Base-by-base conservation (phyloP, 441 rosid species). In the Mallotus repandus region DNA sequence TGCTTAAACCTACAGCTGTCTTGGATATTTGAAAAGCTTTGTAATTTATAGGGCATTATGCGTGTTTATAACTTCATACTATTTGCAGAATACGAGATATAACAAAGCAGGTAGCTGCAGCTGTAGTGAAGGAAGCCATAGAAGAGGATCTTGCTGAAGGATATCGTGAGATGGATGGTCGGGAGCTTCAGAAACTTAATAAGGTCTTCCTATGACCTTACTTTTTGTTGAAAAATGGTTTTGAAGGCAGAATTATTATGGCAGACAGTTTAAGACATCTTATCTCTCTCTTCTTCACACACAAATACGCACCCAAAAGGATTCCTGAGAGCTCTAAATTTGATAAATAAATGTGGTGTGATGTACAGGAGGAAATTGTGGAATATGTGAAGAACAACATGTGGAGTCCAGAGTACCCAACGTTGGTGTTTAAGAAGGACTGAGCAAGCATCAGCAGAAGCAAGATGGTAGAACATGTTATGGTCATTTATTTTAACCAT, bases 391-490 rank as follows among this genome's bases (percentile, higher is more conserved):
- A 84, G 79, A 86, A 82, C 72, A 92, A 84, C 88, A 92, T 95
- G 99, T 95, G 99, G 99, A 84, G 76, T 79, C 99, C 99, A 14
- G 90, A 87, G 63, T 95, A 25, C 29, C 94, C 99, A 48, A 89
- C 89, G 21, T 59, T 95, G 79, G 99, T 95, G 49, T 95, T 79
- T 82, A 89, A 69, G 81, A 77, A 83, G 50, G 89, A 84, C 65
- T 90, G 78, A 81, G 2, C 16, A 11, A 38, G 41, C 6, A 29
- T 0, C 41, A 38, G 41, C 41, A 38, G 41, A 38, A 38, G 41
- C 41, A 7, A 38, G 41, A 38, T 38, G 41, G 32, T 5, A 32
- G 46, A 22, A 29, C 9, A 19, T 21, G 22, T 38, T 38, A 38
- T 19, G 11, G 49, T 53, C 32, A n/a, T 50, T 21, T 61, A 38